phyloP scores from a whole-genome alignment of 345 rosid species.

The Ceriops zippeliana region DNA sequence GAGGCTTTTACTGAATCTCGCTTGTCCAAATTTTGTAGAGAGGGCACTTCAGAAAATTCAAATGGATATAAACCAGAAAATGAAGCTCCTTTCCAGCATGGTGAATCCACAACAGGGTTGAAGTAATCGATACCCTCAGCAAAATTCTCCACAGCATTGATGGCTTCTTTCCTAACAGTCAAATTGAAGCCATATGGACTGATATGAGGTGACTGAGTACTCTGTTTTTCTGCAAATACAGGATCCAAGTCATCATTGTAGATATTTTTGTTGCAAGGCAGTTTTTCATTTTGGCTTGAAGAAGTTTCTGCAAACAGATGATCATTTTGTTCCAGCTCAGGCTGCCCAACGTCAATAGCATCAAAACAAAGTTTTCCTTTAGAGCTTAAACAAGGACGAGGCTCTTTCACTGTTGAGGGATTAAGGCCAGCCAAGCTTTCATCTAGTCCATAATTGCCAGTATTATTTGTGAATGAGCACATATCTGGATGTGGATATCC shows the following conservation, averaged over 20 bases:
- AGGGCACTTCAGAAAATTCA: constrained; percentile 26
- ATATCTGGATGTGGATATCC: constrained; percentile 21
- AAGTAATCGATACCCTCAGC: constrained; percentile 41
- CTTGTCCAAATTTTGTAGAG: constrained; percentile 29
- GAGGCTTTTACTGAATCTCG: constrained; percentile 26
- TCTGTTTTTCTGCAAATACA: constrained; percentile 18
- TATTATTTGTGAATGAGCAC: constrained; percentile 14
- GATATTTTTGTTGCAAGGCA: constrained; percentile 22
- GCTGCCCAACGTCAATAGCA: constrained; percentile 28
- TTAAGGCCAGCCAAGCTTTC: constrained; percentile 15
- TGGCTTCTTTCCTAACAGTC: constrained; percentile 28
- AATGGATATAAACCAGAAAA: constrained; percentile 31
- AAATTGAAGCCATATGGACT: constrained; percentile 33
- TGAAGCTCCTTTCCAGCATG: constrained; percentile 54
- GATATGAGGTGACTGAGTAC: constrained; percentile 28
- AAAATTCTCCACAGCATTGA: constrained; percentile 32
- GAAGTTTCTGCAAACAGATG: constrained; percentile 19
- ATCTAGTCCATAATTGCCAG: constrained; percentile 12
- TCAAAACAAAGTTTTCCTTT: constrained; percentile 32
- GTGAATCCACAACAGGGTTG: constrained; percentile 48
- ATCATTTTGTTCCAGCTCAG: constrained; percentile 31
- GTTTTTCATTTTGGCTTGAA: constrained; percentile 19
- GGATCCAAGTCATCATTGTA: constrained; percentile 27
- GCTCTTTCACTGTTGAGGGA: constrained; percentile 27
- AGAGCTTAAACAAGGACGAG: constrained; percentile 24